Evolutionary conservation across 2,329 filamentous ascomycete species (phyloP).

Genomic region (Clathrospora elynae): DNA sequence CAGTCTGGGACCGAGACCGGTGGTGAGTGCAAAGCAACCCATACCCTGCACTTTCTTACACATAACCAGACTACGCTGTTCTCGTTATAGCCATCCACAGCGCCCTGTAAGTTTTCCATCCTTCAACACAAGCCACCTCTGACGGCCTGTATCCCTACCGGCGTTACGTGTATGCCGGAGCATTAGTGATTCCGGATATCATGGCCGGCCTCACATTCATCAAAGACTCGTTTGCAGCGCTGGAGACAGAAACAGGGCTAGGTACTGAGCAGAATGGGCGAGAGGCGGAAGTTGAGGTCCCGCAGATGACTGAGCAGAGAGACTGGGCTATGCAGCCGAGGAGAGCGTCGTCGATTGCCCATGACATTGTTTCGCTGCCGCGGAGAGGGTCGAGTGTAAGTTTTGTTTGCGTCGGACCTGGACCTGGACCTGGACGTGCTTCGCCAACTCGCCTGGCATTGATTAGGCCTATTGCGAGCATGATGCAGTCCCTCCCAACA

Average conservation of each 20-base stretch:
- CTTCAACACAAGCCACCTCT: conserved; percentile 52
- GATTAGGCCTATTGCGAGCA: background rate
- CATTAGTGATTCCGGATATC: conserved; percentile 63
- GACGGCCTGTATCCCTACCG: conserved; percentile 73
- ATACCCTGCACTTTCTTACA: background rate
- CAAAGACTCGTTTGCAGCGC: conserved; percentile 50
- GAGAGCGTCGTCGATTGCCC: conserved; percentile 19
- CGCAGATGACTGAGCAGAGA: too few species aligned
- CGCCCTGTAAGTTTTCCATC: conserved; percentile 71
- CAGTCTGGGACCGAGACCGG: conserved; percentile 69
- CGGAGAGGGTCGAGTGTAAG: conserved; percentile 13
- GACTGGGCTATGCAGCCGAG: too few species aligned
- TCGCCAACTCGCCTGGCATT: background rate
- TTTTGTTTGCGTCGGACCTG: conserved; percentile 3
- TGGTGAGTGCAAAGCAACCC: conserved; percentile 48
- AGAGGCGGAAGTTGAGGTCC: too few species aligned
- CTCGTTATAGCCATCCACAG: conserved; percentile 76
- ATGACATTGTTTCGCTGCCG: conserved; percentile 15
- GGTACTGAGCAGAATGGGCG: too few species aligned
- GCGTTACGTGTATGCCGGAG: conserved; percentile 62
- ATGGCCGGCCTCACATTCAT: conserved; percentile 69
- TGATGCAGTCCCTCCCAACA: conserved; percentile 14
- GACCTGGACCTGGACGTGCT: too few species aligned
- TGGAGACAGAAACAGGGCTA: too few species aligned
- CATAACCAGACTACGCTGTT: conserved; percentile 64